Evolutionary conservation across 495 filamentous ascomycete genomes (phyloP).

Genomic region (Tuber brumale): DNA sequence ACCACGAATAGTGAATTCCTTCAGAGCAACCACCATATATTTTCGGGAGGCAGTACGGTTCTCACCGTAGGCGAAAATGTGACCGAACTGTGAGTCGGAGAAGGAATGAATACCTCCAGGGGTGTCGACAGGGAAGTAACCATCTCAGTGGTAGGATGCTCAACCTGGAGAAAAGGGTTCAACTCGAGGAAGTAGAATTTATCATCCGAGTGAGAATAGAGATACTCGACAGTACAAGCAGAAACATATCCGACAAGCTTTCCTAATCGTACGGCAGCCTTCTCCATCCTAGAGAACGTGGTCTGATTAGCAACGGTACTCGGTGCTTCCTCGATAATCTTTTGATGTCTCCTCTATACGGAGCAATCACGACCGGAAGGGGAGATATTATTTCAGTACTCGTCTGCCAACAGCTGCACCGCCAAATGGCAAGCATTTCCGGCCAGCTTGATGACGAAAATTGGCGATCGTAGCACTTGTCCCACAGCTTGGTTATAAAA

Average conservation of each 20-base stretch:
- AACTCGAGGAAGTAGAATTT: constrained; percentile 99
- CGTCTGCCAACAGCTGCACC: constrained; percentile 91
- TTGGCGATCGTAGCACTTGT: constrained; percentile 97
- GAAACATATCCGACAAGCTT: constrained; percentile 95
- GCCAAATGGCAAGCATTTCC: constrained; percentile 94
- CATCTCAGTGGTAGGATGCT: constrained; percentile 99
- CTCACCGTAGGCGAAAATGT: constrained; percentile 98
- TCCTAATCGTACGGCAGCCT: constrained; percentile 88
- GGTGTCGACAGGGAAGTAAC: constrained; percentile 98
- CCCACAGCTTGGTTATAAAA: constrained; percentile 91
- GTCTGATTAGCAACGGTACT: constrained; percentile 84
- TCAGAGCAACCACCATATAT: constrained; percentile 97
- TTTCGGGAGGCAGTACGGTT: constrained; percentile 91
- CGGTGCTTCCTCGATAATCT: constrained; percentile 98
- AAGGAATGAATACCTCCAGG: constrained; percentile 96
- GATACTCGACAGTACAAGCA: constrained; percentile 96
- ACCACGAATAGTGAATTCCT: constrained; percentile 97
- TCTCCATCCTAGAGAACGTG: constrained; percentile 94
- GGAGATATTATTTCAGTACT: constrained; percentile 99
- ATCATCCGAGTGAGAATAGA: constrained; percentile 95
- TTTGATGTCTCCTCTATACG: constrained; percentile 96
- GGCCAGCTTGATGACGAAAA: constrained; percentile 99
- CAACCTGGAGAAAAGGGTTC: constrained; percentile 96
- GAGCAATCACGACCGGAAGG: constrained; percentile 98
- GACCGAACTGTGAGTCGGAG: constrained; percentile 97